Percentiles rank a stretch among this genome's conserved stretches.
Conservation (phyloP, 2,329 filamentous ascomycete species). For the Colletotrichum cordylinicola region DNA sequence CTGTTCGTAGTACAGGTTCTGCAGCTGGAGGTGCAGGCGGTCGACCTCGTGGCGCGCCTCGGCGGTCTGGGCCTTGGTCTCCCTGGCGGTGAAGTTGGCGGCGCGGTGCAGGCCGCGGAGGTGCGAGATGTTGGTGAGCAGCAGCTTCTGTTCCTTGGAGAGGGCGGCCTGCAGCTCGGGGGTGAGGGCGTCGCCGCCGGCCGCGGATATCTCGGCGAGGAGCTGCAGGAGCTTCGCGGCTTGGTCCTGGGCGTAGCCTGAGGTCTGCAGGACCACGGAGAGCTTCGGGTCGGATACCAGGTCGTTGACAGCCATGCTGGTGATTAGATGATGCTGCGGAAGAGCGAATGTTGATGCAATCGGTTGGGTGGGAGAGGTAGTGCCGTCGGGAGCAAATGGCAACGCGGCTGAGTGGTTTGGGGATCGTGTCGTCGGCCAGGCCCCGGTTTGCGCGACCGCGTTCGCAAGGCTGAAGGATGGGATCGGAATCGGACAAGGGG, state of each 20-base stretch:
- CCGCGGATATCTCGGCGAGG: slow-evolving; percentile 48
- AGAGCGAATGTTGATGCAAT: not conserved
- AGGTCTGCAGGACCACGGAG: slow-evolving; percentile 72
- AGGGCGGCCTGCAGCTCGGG: slow-evolving; percentile 62
- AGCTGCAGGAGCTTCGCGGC: slow-evolving; percentile 69
- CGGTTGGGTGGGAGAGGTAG: not conserved
- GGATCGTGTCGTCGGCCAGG: not conserved
- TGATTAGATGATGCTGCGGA: not conserved
- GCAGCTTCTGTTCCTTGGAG: slow-evolving; percentile 78
- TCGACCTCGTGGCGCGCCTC: slow-evolving; percentile 92
- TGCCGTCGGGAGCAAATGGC: not conserved
- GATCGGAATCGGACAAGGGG: not conserved
- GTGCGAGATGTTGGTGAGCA: slow-evolving; percentile 80
- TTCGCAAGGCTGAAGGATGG: not conserved
- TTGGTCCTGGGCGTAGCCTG: slow-evolving; percentile 75
- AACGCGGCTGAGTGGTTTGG: not conserved
- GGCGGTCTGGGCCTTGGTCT: slow-evolving; percentile 85
- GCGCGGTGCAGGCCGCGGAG: slow-evolving; percentile 84
- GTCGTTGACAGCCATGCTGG: slow-evolving; percentile 42
- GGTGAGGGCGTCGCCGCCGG: slow-evolving; percentile 43
- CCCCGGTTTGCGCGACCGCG: not conserved
- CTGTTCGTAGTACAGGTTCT: slow-evolving; percentile 97
- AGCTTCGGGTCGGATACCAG: slow-evolving; percentile 57
- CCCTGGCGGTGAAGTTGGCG: slow-evolving; percentile 79
- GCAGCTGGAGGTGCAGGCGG: slow-evolving; percentile 86